Evolutionary conservation across 345 rosid species (phyloP).

Genomic region (Cardamine resedifolia): DNA sequence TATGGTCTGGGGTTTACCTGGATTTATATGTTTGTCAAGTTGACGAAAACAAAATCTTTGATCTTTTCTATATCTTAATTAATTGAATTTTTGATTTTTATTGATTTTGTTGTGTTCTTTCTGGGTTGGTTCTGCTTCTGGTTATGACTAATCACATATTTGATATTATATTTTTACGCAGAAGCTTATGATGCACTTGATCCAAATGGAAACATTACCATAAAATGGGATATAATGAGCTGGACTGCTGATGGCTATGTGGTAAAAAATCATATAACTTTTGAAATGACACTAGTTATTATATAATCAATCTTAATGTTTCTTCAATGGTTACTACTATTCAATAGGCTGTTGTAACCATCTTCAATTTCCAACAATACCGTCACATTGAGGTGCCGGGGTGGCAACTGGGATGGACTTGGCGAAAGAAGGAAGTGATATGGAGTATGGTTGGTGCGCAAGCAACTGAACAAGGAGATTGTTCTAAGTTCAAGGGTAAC

Average conservation of each 20-base stretch:
- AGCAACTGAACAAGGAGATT: constrained; percentile 87
- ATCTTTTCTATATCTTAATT: neutral
- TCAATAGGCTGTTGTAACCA: constrained; percentile 59
- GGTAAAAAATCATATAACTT: constrained; percentile 44
- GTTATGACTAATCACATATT: constrained; percentile 13
- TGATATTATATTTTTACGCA: constrained; percentile 24
- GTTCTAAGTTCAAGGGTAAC: constrained; percentile 75
- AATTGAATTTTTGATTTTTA: neutral
- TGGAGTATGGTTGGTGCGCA: constrained; percentile 80
- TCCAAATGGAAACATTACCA: constrained; percentile 86
- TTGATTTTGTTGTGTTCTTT: neutral
- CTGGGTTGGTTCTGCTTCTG: constrained; percentile 15
- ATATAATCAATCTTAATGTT: neutral
- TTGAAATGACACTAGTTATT: neutral
- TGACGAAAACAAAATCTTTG: constrained; percentile 2
- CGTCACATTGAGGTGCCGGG: constrained; percentile 87
- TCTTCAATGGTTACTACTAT: neutral
- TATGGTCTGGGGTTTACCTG: neutral
- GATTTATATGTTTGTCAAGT: neutral
- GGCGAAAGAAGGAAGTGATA: constrained; percentile 83
- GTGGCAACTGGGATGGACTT: constrained; percentile 83
- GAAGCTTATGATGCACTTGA: constrained; percentile 92
- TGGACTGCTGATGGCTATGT: constrained; percentile 91
- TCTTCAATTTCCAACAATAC: constrained; percentile 81
- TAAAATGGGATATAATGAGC: constrained; percentile 82